Evolutionary conservation across 2,329 filamentous ascomycete species (phyloP).

Genomic region (Thermoascus crustaceus): DNA sequence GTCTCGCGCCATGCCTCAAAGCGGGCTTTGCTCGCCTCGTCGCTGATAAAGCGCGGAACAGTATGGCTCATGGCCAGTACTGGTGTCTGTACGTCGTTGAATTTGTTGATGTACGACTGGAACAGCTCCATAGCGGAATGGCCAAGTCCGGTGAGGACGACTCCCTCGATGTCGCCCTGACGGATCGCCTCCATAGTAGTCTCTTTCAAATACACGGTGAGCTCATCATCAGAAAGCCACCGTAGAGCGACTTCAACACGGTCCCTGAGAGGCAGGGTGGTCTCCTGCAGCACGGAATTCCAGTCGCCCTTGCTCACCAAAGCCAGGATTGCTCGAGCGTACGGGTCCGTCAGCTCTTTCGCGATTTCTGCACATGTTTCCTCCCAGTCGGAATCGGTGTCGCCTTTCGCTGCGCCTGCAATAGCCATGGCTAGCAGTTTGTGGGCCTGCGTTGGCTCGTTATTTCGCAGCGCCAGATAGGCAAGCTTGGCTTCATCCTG

Average conservation of each 20-base stretch:
- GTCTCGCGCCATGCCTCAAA: slow-evolving; percentile 54
- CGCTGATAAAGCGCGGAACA: slow-evolving; percentile 51
- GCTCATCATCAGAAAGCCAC: slow-evolving; percentile 39
- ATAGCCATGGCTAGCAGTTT: slow-evolving; percentile 49
- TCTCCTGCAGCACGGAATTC: slow-evolving; percentile 50
- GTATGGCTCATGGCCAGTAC: slow-evolving; percentile 53
- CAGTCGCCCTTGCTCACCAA: slow-evolving; percentile 54
- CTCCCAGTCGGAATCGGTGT: slow-evolving; percentile 50
- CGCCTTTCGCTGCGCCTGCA: slow-evolving; percentile 36
- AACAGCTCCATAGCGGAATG: slow-evolving; percentile 53
- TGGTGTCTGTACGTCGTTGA: slow-evolving; percentile 54
- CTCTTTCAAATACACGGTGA: slow-evolving; percentile 47
- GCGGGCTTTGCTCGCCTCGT: slow-evolving; percentile 42
- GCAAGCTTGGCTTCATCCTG: slow-evolving; percentile 53
- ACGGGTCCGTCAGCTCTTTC: slow-evolving; percentile 54
- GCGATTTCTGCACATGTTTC: slow-evolving; percentile 55
- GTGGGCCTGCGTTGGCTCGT: slow-evolving; percentile 46
- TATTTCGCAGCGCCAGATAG: slow-evolving; percentile 47
- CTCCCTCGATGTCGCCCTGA: slow-evolving; percentile 52
- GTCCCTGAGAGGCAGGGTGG: slow-evolving; percentile 51
- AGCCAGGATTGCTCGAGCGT: slow-evolving; percentile 53
- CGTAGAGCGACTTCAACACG: slow-evolving; percentile 55
- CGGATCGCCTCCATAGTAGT: slow-evolving; percentile 43
- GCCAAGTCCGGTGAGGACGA: slow-evolving; percentile 54
- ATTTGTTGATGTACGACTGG: slow-evolving; percentile 51